Base-by-base conservation (phyloP, 108 stramenopile genomes). In the Mediolabrus comicus region DNA sequence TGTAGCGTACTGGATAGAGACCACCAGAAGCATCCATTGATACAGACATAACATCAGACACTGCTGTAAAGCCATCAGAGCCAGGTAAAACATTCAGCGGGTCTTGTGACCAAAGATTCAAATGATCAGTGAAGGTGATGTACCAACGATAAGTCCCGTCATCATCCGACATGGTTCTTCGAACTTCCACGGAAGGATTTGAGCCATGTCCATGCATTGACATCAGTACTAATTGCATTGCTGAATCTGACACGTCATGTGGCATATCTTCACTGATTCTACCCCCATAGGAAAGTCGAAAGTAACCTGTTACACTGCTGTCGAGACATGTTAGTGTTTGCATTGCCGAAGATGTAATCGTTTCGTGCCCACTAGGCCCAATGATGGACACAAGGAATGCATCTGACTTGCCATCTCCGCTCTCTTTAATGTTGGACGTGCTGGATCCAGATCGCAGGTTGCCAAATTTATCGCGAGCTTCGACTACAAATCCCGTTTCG, bases 401-500 rank as follows among this genome's bases (percentile, higher is more conserved):
- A 67, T 94, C 92, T 12, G 82, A 84, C 46, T 54, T 69, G 4
- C 92, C 92, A 46, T 89, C 84, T 4, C 86, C 86, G 43, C 59
- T 72, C 62, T 80, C 84, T 17, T 34, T 59, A 63, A 86, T 53
- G 51, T 78, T 52, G 3, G 61, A 51, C 35, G 79, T 80, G 26
- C 87, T 78, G 27, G 88, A 70, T 34, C 79, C 79, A 14, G 67
- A 72, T 29, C 89, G 70, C 28, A 90, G 43, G 65, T 95, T 95
- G 17, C 90, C 92, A 72, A 92, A 95, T 33, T 82, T 80, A 70
- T 95, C 94, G 14, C 89, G 68, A 7, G 89, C 83, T 41, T 86
- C 61, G 29, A 95, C 69, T 7, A 62, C 35, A 61, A 93, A 86
- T 14, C 64, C 65, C 0, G 78, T 85, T 36, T 75, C 58, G 11